Percentiles rank a stretch among this genome's conserved stretches.
phyloP scores from a whole-genome alignment of 2,329 filamentous ascomycete genomes.

The Penicillium palitans region DNA sequence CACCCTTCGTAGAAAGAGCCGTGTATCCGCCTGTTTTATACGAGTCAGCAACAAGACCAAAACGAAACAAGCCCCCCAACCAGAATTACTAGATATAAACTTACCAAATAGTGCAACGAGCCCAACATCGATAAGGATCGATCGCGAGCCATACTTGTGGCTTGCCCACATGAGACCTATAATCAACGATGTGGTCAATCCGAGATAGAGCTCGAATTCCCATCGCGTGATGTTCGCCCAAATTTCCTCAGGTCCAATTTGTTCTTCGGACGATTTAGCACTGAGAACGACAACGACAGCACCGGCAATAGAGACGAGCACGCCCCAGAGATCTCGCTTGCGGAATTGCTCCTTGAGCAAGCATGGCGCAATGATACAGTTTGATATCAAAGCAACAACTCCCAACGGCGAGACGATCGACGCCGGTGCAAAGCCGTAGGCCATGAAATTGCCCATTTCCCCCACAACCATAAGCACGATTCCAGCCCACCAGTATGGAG shows the following conservation, averaged over 20 bases:
- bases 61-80: background rate
- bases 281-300: conserved; percentile 92
- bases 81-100: conserved; percentile 29
- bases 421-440: conserved; percentile 95
- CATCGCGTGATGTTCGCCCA: conserved; percentile 83
- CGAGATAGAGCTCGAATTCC: conserved; percentile 90
- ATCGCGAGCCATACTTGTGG: conserved; percentile 76
- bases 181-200: conserved; percentile 72
- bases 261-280: conserved; percentile 83
- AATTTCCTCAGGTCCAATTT: conserved; percentile 85
- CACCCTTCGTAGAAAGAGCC: conserved; percentile 92
- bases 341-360: conserved; percentile 92
- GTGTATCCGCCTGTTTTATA: conserved; percentile 79
- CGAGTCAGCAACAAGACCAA: conserved; percentile 17
- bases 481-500: conserved; percentile 94
- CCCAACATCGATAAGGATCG: conserved; percentile 87
- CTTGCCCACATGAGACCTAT: conserved; percentile 77
- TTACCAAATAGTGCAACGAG: conserved; percentile 90
- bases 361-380: conserved; percentile 93
- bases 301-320: conserved; percentile 80
- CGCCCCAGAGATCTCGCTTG: conserved; percentile 79
- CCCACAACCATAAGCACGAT: conserved; percentile 90
- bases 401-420: conserved; percentile 96
- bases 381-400: conserved; percentile 94
- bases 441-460: conserved; percentile 93